Evolutionary conservation across 2,329 filamentous ascomycete genomes (phyloP), one percentile per base, ranked within the genome.

Genomic region (Zasmidium angulare): DNA sequence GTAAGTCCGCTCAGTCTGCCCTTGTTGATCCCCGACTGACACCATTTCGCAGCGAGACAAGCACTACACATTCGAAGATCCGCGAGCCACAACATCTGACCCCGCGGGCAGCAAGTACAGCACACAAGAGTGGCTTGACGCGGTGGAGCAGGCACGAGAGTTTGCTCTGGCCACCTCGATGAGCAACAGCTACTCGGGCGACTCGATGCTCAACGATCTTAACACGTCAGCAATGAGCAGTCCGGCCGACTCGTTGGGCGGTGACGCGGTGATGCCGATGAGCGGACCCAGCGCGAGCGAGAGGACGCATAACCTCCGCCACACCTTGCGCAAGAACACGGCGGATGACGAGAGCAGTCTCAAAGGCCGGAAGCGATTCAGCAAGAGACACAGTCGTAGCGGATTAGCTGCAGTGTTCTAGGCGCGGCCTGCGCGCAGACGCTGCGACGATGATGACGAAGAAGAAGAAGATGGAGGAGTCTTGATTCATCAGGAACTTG

Each of bases 11-110:
- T 17, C 3, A 49, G 22, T 46, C 20, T 9, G 11, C 26, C 2
- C 26, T 23, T 26, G 31, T 21, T 17, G 31, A 36, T 17, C n/a
- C 36, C 29, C 20, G 11, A 74, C 66, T 56, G 40, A 65, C 56
- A 49, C 22, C n/a, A 53, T 10, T 46, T 46, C 60, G 43, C 67
- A 96, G 93, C 86, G 86, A 65, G 93, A 96, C 59, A 89, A 93
- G 71, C 93, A 96, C 69, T 95, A 90, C 73, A 89, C 89, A 14
- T 99, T 99, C 70, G 95, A 99, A 77, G 93, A 98, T 70, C 83
- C 87, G n/a, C 96, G 96, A 73, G 83, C 87, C 19, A 86, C 87
- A 59, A 81, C 81, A 50, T 84, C 80, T 63, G 85, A 86, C 66
- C 81, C 82, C 21, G 88, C 86, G 63, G 83, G 82, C 46, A 84